Conservation (phyloP, 345 rosid genomes). For the Cardamine occulta region DNA sequence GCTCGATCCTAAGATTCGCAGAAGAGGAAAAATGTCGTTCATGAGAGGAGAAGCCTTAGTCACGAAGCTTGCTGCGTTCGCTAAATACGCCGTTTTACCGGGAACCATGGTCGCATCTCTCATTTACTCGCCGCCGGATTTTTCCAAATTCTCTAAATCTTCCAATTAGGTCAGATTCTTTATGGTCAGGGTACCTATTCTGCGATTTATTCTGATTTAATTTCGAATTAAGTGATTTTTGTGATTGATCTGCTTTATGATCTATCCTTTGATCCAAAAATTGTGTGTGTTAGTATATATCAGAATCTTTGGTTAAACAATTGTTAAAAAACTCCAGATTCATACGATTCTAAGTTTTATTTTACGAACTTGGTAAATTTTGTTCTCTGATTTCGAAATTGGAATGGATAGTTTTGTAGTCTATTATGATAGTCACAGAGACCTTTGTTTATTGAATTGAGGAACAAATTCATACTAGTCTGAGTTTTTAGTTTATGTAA, state of each 20-base stretch:
- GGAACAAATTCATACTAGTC: no score
- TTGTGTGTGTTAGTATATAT: neutral
- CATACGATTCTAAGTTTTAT: neutral
- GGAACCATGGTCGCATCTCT: slow-evolving; percentile 73
- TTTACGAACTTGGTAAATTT: neutral
- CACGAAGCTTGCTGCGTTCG: slow-evolving; percentile 58
- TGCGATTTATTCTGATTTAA: neutral
- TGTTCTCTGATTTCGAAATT: neutral
- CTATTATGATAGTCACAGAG: no score
- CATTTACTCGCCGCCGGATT: slow-evolving; percentile 40
- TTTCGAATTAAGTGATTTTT: neutral
- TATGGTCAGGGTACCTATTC: neutral
- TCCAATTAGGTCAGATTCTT: slow-evolving; percentile 38
- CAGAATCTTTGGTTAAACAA: neutral
- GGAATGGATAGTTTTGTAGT: neutral
- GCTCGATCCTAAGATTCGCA: slow-evolving; percentile 21
- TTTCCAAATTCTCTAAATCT: slow-evolving; percentile 41
- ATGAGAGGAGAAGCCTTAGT: slow-evolving; percentile 74
- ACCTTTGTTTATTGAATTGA: no score
- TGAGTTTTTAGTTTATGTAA: no score
- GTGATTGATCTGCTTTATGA: neutral
- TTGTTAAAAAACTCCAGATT: neutral
- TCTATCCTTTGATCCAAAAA: neutral
- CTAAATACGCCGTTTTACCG: slow-evolving; percentile 60
- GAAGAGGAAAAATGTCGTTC: slow-evolving; percentile 40